Evolutionary conservation across 1,284 basidiomycete genomes (phyloP).

Genomic region (Sparassis latifolia): DNA sequence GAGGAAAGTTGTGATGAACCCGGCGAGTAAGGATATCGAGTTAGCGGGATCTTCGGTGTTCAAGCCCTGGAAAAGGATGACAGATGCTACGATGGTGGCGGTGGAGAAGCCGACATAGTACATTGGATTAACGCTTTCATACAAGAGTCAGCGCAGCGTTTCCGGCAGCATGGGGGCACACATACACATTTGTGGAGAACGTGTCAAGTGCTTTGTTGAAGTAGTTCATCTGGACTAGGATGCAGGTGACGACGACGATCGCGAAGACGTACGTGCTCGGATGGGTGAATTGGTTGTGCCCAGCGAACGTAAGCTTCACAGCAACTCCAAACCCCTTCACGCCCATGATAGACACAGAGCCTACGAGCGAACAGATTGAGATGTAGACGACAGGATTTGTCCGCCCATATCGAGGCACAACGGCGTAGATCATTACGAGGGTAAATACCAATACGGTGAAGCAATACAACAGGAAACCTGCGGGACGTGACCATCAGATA

Average conservation of each 20-base stretch:
- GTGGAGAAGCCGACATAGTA: conserved; percentile 99
- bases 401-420: conserved; percentile 86
- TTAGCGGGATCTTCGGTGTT: conserved; percentile 83
- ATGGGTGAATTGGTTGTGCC: conserved; percentile 95
- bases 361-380: conserved; percentile 88
- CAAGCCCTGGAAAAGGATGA: conserved; percentile 96
- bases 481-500: neutral
- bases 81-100: conserved; percentile 88
- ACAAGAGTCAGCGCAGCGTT: conserved; percentile 8
- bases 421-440: conserved; percentile 81
- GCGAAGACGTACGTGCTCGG: conserved; percentile 94
- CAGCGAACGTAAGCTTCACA: conserved; percentile 89
- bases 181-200: conserved; percentile 96
- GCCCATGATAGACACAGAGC: conserved; percentile 88
- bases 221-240: conserved; percentile 97
- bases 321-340: conserved; percentile 97
- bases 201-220: conserved; percentile 98
- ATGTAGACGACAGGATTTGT: conserved; percentile 90
- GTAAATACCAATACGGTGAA: conserved; percentile 79
- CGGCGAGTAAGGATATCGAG: conserved; percentile 79
- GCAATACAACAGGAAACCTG: conserved; percentile 88
- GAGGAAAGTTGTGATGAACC: conserved; percentile 87
- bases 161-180: conserved; percentile 13
- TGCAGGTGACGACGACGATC: conserved; percentile 79
- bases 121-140: conserved; percentile 86